A percentile compares a stretch with the other conserved stretches of the same genome.
These are phyloP conservation scores for Camellia oleifera DNA, from an alignment of 179 eudicot species.

Conservation along the genomic window DNA sequence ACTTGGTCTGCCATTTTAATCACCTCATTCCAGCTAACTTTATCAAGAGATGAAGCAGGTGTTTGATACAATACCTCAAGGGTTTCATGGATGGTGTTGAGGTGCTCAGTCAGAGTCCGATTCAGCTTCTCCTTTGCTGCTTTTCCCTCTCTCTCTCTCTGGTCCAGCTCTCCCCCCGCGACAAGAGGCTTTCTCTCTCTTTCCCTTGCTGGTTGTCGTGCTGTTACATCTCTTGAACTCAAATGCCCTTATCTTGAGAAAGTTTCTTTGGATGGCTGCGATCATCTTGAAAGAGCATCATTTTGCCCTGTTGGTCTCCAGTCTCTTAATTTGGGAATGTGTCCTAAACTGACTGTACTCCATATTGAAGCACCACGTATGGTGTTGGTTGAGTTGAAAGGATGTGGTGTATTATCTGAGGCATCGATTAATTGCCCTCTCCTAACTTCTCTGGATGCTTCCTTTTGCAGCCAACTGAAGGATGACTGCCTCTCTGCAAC, in stretches of 20 bases:
- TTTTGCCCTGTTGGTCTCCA: constrained; percentile 88
- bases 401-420: constrained; percentile 94
- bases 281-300: constrained; percentile 91
- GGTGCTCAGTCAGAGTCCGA: constrained; percentile 42
- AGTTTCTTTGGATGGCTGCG: constrained; percentile 93
- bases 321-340: constrained; percentile 87
- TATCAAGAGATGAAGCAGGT: constrained; percentile 57
- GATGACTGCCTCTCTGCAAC: constrained; percentile 88
- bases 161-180: too few relatives aligned
- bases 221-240: constrained; percentile 46
- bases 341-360: constrained; percentile 77
- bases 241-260: constrained; percentile 54
- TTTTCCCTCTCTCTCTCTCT: too few relatives aligned
- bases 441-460: constrained; percentile 87
- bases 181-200: constrained; percentile 19
- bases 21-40: constrained; percentile 76
- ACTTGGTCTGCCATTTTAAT: constrained; percentile 69
- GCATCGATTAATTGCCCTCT: constrained; percentile 81
- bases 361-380: constrained; percentile 77
- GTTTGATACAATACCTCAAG: constrained; percentile 62
- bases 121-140: constrained; percentile 38
- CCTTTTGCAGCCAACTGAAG: constrained; percentile 93
- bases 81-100: constrained; percentile 77
- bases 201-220: constrained; percentile 93
- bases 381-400: constrained; percentile 91